Conservation (phyloP, 768 basidiomycete species). For the Gelatoporia subvermispora region DNA sequence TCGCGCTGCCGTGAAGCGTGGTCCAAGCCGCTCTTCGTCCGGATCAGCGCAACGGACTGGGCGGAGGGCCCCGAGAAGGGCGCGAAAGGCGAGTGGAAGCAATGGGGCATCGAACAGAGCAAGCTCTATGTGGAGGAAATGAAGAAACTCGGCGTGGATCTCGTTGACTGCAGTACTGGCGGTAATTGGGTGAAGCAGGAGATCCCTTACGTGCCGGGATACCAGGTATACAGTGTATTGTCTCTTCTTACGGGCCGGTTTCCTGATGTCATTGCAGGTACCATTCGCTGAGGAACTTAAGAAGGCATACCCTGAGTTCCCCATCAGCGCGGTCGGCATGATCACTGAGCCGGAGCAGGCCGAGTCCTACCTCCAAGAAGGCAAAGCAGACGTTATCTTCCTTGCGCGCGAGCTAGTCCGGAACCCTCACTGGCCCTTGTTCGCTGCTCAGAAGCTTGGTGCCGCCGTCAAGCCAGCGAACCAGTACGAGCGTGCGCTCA, state of each 20-base stretch:
- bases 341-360: conserved; percentile 52
- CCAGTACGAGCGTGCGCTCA: conserved; percentile 66
- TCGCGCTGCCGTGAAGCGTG: conserved; percentile 45
- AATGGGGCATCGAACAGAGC: conserved; percentile 80
- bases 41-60: conserved; percentile 54
- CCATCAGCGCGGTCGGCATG: conserved; percentile 53
- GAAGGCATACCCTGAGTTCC: conserved; percentile 42
- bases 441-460: conserved; percentile 59
- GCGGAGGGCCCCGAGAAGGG: conserved; percentile 48
- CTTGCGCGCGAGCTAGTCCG: conserved; percentile 46
- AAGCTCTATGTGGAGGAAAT: conserved; percentile 52
- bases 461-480: conserved; percentile 61
- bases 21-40: conserved; percentile 66
- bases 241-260: conserved; percentile 37
- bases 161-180: conserved; percentile 63
- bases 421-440: conserved; percentile 59
- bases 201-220: conserved; percentile 50
- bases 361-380: conserved; percentile 52
- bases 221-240: conserved; percentile 44
- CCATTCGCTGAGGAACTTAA: conserved; percentile 38
- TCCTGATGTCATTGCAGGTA: conserved; percentile 1
- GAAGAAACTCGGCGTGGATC: conserved; percentile 59
- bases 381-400: conserved; percentile 48
- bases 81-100: conserved; percentile 49
- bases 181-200: conserved; percentile 61